phyloP scores from a whole-genome alignment of 2,329 filamentous ascomycete genomes.

The Immersiporthe knoxdaviesiana region DNA sequence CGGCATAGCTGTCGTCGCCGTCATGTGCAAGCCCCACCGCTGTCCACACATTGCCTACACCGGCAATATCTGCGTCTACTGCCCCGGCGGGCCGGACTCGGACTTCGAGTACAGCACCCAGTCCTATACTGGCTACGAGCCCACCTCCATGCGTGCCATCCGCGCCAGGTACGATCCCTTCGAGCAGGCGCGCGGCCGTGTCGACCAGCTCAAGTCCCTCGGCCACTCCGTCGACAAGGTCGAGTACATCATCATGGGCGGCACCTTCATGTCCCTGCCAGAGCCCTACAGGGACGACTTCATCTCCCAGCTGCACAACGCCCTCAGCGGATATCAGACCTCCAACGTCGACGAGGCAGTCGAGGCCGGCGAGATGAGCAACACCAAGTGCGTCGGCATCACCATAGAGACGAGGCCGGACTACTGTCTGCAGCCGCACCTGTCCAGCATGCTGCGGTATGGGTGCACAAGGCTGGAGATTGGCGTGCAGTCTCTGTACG shows the following conservation, averaged over 20 bases:
- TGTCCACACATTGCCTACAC: slow-evolving; percentile 98
- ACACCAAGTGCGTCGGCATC: slow-evolving; percentile 96
- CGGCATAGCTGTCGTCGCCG: slow-evolving; percentile 95
- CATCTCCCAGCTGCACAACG: slow-evolving; percentile 94
- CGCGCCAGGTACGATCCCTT: slow-evolving; percentile 96
- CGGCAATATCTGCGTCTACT: slow-evolving; percentile 98
- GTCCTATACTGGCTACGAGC: slow-evolving; percentile 97
- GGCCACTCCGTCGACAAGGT: slow-evolving; percentile 99
- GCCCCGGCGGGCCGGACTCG: slow-evolving; percentile 93
- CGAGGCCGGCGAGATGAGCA: slow-evolving; percentile 92
- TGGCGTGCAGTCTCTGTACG: slow-evolving; percentile 94
- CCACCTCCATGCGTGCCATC: slow-evolving; percentile 97
- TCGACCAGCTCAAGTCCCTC: slow-evolving; percentile 94
- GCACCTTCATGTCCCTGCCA: slow-evolving; percentile 96
- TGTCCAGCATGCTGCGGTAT: slow-evolving; percentile 96
- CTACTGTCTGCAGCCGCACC: slow-evolving; percentile 94
- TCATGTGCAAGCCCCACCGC: slow-evolving; percentile 99
- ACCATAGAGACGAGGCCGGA: slow-evolving; percentile 97
- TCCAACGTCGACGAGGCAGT: slow-evolving; percentile 95
- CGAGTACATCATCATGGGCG: slow-evolving; percentile 99
- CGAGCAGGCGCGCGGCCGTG: slow-evolving; percentile 91
- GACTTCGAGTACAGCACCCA: slow-evolving; percentile 99
- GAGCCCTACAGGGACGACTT: slow-evolving; percentile 90
- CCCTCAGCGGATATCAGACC: slow-evolving; percentile 92
- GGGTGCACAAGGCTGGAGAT: slow-evolving; percentile 94